These are phyloP conservation scores for Crithidia fasciculata DNA, from an alignment of 208 protist genomes.

Conservation along the genomic window DNA sequence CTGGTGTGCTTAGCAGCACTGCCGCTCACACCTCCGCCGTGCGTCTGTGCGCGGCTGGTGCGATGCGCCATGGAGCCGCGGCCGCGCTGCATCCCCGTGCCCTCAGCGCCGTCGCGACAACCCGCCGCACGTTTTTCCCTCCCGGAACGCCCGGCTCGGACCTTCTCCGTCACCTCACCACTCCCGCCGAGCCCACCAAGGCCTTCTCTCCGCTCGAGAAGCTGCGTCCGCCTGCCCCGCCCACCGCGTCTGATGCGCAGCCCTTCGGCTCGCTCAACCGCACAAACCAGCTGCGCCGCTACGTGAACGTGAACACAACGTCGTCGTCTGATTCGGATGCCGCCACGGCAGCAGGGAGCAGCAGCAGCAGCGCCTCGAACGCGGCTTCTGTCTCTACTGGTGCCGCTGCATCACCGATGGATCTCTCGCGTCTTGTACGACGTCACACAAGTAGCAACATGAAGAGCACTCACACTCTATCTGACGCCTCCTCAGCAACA, in stretches of 20 bases:
- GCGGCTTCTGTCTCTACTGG: not conserved
- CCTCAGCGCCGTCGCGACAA: not conserved
- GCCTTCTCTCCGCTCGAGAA: slow-evolving; percentile 39
- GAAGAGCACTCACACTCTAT: too few relatives aligned
- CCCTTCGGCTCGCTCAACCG: slow-evolving; percentile 63
- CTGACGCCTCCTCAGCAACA: too few relatives aligned
- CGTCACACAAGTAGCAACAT: slow-evolving; percentile 13
- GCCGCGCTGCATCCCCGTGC: not conserved
- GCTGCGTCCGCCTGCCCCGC: slow-evolving; percentile 50
- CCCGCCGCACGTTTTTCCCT: slow-evolving; percentile 12
- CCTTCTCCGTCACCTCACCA: slow-evolving; percentile 9
- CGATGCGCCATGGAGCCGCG: too few relatives aligned
- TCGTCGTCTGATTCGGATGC: not conserved
- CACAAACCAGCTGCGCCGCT: slow-evolving; percentile 36
- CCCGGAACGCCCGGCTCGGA: slow-evolving; percentile 15
- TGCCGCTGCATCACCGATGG: slow-evolving; percentile 2
- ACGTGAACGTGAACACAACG: slow-evolving; percentile 42
- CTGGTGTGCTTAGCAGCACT: not conserved
- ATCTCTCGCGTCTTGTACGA: slow-evolving; percentile 14
- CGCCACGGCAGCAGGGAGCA: not conserved
- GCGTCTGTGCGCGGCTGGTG: not conserved
- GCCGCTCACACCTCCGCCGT: not conserved
- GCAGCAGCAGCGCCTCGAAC: not conserved
- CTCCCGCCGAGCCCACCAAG: slow-evolving; percentile 7
- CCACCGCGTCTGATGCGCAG: slow-evolving; percentile 58